Evolutionary conservation across 2,329 filamentous ascomycete genomes (phyloP), one percentile per base, ranked within the genome.

Genomic region (Aspergillus brunneoviolaceus): DNA sequence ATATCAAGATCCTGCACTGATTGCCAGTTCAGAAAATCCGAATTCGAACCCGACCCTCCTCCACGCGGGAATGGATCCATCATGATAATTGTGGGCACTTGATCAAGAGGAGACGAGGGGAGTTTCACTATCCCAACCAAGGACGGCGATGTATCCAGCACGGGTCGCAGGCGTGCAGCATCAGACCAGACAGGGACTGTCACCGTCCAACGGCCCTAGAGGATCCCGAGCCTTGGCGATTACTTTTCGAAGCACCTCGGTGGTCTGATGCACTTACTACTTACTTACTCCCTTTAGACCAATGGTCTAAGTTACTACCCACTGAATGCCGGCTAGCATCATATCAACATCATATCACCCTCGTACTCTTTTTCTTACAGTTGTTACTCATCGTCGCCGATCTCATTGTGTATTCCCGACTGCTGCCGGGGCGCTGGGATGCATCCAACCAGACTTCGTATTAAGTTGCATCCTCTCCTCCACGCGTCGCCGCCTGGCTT

Each of bases 21-120:
- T 16, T 49, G 39, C 19, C 48, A 47, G 52, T 48, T 27, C n/a
- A 55, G 16, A 27, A 48, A 55, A 14, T 29, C 52, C 52, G 42
- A 48, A 27, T 48, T 42, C 51, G 51, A 48, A 39, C 29, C 23
- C 42, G 52, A 55, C 52, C 52, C 49, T 51, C 48, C 55, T 57
- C 55, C 55, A 57, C 55, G 49, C 55, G 55, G 48, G 48, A 55
- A 51, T 4, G 49, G 55, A 55, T 48, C 53, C 53, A 49, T 55
- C 53, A 49, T 55, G 53, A 49, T 29, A 45, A 45, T 45, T 42
- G 25, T 48, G 52, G 51, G 35, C 51, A 53, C 21, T 42, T 42
- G 51, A 42, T 23, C 25, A 51, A 51, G 29, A 51, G 35, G 29
- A 35, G 25, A 33, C 51, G 42, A 55, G 27, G 53, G 53, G 53